These are phyloP conservation scores for Cytospora leucostoma DNA, from an alignment of 2,329 filamentous ascomycete species.

Conservation along the genomic window DNA sequence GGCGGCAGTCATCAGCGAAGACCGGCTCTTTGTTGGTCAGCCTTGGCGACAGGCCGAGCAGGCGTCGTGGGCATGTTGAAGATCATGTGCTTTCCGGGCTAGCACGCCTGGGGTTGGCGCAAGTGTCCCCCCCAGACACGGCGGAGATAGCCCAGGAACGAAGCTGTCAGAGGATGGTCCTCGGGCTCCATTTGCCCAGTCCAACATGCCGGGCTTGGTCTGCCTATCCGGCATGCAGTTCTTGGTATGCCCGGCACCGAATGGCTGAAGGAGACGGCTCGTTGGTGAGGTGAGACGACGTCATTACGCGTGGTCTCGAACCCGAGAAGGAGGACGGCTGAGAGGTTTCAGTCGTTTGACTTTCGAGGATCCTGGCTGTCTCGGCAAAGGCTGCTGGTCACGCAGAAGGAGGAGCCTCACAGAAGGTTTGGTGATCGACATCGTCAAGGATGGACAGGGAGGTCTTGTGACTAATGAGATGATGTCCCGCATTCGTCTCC, in stretches of 20 bases:
- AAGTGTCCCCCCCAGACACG: background rate
- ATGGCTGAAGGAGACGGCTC: conserved; percentile 4
- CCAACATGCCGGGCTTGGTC: too few species aligned
- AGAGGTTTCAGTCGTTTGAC: conserved; percentile 14
- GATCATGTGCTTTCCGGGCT: background rate
- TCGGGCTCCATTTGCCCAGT: background rate
- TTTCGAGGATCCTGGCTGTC: conserved; percentile 13
- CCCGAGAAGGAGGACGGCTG: conserved; percentile 13
- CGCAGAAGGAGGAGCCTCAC: background rate
- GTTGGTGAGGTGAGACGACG: conserved; percentile 14
- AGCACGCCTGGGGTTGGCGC: background rate
- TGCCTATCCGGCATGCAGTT: background rate
- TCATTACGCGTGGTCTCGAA: conserved; percentile 12
- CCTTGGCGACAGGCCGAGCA: background rate
- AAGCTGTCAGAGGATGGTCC: background rate
- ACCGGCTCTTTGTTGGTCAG: background rate
- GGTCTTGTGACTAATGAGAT: background rate
- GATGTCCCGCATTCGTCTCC: background rate
- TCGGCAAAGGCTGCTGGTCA: background rate
- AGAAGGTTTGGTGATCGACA: conserved; percentile 12
- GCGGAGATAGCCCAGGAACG: background rate
- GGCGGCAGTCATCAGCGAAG: background rate
- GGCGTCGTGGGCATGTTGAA: background rate
- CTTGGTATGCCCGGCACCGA: background rate
- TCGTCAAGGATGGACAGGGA: background rate